A percentile compares a stretch with the other conserved stretches of the same genome.
phyloP scores from a whole-genome alignment of 306 rosid species.

The Dryas octopetala region DNA sequence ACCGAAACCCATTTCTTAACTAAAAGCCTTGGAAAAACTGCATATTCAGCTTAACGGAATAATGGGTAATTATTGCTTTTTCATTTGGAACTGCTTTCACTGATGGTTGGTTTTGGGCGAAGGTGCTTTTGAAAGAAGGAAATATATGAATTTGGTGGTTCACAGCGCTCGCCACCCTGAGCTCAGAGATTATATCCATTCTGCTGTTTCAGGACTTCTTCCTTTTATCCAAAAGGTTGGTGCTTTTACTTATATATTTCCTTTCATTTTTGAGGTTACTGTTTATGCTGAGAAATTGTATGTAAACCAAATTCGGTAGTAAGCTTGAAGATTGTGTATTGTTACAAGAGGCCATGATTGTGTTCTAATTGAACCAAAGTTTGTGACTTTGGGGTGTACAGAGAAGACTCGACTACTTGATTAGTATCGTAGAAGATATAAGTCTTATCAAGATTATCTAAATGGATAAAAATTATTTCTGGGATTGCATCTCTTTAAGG shows the following conservation, averaged over 20 bases:
- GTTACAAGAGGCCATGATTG: neutral
- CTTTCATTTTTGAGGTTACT: neutral
- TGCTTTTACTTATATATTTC: constrained; percentile 13
- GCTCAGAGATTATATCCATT: constrained; percentile 75
- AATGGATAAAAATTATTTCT: too few species aligned
- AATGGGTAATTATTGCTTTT: constrained; percentile 7
- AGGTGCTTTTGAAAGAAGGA: constrained; percentile 91
- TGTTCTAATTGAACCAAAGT: neutral
- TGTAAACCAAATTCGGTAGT: neutral
- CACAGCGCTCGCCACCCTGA: constrained; percentile 85
- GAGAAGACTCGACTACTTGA: neutral
- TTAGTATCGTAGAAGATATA: too few species aligned
- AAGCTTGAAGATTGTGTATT: neutral
- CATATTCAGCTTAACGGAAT: neutral
- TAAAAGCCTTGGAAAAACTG: neutral
- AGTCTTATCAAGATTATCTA: too few species aligned
- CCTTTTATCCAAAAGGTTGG: constrained; percentile 74
- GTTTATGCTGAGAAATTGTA: neutral
- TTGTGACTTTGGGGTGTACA: neutral
- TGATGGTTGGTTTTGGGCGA: constrained; percentile 25
- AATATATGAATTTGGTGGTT: constrained; percentile 81
- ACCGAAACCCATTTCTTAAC: neutral
- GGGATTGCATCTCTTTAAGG: neutral
- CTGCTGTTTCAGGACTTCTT: constrained; percentile 67
- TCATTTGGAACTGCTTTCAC: neutral